Conservation (phyloP, 2,329 filamentous ascomycete species). For the Fusarium clavum region DNA sequence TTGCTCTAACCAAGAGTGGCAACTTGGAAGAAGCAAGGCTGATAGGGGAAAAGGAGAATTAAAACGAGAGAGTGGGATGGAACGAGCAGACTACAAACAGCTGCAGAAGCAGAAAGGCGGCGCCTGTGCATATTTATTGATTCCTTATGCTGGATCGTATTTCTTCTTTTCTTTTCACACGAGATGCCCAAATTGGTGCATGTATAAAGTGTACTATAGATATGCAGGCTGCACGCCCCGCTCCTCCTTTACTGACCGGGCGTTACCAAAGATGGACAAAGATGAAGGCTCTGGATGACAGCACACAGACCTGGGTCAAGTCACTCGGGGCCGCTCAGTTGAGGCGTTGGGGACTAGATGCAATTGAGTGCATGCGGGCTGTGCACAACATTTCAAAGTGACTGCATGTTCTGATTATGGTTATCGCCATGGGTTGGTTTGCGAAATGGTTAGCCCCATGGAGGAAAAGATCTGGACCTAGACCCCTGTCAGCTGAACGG, state of each 20-base stretch:
- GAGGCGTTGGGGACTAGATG: slow-evolving; percentile 14
- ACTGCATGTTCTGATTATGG: not conserved
- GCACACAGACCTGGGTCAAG: not conserved
- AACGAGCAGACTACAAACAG: slow-evolving; percentile 10
- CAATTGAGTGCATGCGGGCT: slow-evolving; percentile 16
- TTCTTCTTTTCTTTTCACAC: not conserved
- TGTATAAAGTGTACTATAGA: slow-evolving; percentile 1
- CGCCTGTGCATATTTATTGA: slow-evolving; percentile 25
- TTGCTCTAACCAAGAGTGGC: slow-evolving; percentile 14
- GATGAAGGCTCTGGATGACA: slow-evolving; percentile 11
- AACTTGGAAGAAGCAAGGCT: slow-evolving; percentile 4
- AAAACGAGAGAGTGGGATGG: slow-evolving; percentile 6
- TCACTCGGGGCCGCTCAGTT: slow-evolving; percentile 17
- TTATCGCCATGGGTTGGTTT: not conserved
- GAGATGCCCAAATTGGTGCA: slow-evolving; percentile 5
- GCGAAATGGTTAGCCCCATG: not conserved
- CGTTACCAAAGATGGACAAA: slow-evolving; percentile 18
- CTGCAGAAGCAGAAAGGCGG: not conserved
- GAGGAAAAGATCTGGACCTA: not conserved
- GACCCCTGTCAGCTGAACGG: slow-evolving; percentile 27
- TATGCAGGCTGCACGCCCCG: slow-evolving; percentile 17
- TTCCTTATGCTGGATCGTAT: not conserved
- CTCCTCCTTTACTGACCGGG: not conserved
- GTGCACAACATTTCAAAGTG: slow-evolving; percentile 19
- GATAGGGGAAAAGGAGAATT: not conserved